Evolutionary conservation across 2,329 filamentous ascomycete genomes (phyloP), one percentile per base, ranked within the genome.

Genomic region (Pestalotiopsis sp.): DNA sequence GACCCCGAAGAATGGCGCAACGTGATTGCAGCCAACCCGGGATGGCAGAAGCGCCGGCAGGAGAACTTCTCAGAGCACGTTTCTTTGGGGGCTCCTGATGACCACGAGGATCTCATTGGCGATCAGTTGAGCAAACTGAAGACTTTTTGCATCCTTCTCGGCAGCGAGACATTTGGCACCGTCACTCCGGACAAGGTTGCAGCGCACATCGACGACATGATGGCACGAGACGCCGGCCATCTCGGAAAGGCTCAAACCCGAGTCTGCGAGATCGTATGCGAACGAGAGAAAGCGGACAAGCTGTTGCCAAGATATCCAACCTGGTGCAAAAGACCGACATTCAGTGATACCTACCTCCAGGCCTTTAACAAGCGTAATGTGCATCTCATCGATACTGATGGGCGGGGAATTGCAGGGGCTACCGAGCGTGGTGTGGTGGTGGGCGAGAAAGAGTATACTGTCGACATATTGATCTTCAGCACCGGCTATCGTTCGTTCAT

Each of bases 291-390:
- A 9, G 63, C 65, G 7, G 63, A 56, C 13, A 65, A 65, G 17
- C 58, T 67, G 45, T 87, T 88, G 74, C 80, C 88, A 0, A 90
- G 87, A 86, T 91, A 91, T 73, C 83, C 86, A 0, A 77, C 78
- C 0, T 90, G 86, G 84, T 92, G 90, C 80, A 92, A 92, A 76
- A 84, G 90, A 0, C 89, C 89, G 0, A 84, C 81, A 56, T 91
- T 90, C 77, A 87, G 88, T 76, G 87, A 91, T 72, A 82, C 84
- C 4, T 91, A 89, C 72, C 83, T 91, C 0, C 73, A 81, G 3
- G 72, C 84, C 0, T 92, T 91, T 82, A 92, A 92, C 77, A 75
- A 74, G 36, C 77, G 82, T 0, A 85, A 89, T 72, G 89, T 92
- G 3, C 81, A 82, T 5, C 84, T 92, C 0, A 80, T 92, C n/a